These are phyloP conservation scores for Colletotrichum higginsianum DNA, from an alignment of 2,329 filamentous ascomycete species.

Conservation along the genomic window DNA sequence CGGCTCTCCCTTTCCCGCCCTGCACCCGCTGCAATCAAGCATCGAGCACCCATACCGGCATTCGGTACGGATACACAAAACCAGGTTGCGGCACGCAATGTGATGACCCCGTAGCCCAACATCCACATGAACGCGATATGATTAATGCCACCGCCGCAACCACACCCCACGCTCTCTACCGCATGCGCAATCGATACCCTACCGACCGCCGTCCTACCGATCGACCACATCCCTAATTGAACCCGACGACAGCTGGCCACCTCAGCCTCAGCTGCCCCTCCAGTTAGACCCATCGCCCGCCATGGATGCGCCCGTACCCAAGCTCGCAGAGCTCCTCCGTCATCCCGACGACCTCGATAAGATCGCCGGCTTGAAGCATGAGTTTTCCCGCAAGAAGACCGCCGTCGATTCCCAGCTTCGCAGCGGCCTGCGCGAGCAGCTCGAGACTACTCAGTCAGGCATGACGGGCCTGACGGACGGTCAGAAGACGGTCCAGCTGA, in stretches of 20 bases:
- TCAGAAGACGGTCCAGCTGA: slow-evolving; percentile 90
- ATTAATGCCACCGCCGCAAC: slow-evolving; percentile 12
- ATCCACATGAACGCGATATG: slow-evolving; percentile 3
- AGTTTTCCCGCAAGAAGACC: slow-evolving; percentile 94
- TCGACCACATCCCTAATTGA: slow-evolving; percentile 1
- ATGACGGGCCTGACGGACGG: slow-evolving; percentile 92
- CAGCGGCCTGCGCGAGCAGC: slow-evolving; percentile 88
- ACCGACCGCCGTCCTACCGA: neutral
- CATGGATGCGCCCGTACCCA: slow-evolving; percentile 80
- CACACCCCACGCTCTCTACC: neutral
- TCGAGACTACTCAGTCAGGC: slow-evolving; percentile 93
- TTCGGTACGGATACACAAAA: slow-evolving; percentile 24
- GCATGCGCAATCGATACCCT: slow-evolving; percentile 1
- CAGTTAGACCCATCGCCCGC: slow-evolving; percentile 41
- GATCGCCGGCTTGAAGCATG: slow-evolving; percentile 88
- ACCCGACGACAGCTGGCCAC: neutral
- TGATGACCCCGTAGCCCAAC: slow-evolving; percentile 20
- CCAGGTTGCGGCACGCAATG: slow-evolving; percentile 29
- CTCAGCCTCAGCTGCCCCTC: slow-evolving; percentile 1
- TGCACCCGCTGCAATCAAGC: slow-evolving; percentile 2
- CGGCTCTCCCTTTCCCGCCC: slow-evolving; percentile 16
- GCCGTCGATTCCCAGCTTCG: slow-evolving; percentile 93
- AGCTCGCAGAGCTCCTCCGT: slow-evolving; percentile 92
- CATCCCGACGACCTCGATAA: slow-evolving; percentile 98
- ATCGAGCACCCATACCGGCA: slow-evolving; percentile 1